phyloP scores from a whole-genome alignment of 345 rosid species.

The Bruguiera parviflora region DNA sequence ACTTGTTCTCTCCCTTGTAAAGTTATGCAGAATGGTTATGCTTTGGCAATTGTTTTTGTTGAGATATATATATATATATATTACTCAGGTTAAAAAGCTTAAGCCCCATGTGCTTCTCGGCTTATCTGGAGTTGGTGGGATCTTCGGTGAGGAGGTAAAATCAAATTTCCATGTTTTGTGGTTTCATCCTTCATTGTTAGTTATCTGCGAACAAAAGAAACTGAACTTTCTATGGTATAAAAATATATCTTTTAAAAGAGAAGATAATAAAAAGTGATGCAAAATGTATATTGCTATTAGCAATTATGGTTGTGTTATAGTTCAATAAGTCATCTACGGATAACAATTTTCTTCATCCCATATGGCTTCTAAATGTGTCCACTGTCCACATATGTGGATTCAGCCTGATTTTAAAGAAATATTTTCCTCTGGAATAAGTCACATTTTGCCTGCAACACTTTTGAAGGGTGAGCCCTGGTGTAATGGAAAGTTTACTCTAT shows the following conservation, averaged over 20 bases:
- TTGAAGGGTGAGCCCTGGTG: too few relatives aligned
- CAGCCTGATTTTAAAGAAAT: too few relatives aligned
- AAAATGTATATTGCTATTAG: neutral
- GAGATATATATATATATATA: conserved; percentile 12
- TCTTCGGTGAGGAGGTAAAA: conserved; percentile 79
- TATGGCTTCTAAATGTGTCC: too few relatives aligned
- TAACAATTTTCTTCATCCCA: neutral
- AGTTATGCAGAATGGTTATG: neutral
- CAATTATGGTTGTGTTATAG: neutral
- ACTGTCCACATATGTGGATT: too few relatives aligned
- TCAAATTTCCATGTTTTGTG: conserved; percentile 6
- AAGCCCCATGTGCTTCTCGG: conserved; percentile 97
- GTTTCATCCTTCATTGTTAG: neutral
- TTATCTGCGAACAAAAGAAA: neutral
- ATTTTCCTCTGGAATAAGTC: too few relatives aligned
- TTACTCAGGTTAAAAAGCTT: conserved; percentile 71
- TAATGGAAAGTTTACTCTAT: too few relatives aligned
- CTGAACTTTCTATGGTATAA: neutral
- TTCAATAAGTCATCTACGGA: neutral
- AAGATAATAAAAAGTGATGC: neutral
- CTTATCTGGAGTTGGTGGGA: conserved; percentile 96
- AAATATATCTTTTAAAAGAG: too few relatives aligned
- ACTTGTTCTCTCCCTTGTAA: neutral
- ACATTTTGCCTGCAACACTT: too few relatives aligned
- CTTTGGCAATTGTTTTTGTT: conserved; percentile 18